Conservation (phyloP, 495 filamentous ascomycete genomes). For the Hypoxylon cercidicola region DNA sequence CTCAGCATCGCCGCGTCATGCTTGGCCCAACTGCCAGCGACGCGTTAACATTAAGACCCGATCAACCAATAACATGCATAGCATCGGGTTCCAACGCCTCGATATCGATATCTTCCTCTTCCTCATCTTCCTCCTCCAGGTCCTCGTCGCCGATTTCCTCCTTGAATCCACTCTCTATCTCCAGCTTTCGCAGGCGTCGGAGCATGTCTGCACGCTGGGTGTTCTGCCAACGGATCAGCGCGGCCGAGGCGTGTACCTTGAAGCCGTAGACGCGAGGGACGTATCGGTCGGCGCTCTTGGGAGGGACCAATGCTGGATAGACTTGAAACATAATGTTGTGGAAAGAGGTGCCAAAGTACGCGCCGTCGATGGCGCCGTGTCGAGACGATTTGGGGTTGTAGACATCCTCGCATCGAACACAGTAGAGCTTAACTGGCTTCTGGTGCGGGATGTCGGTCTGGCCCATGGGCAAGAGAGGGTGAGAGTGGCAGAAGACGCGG, state of each 20-base stretch:
- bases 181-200: conserved; percentile 67
- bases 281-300: conserved; percentile 86
- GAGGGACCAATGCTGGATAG: conserved; percentile 86
- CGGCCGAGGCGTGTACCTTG: conserved; percentile 89
- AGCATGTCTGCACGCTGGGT: conserved; percentile 80
- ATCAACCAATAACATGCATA: conserved; percentile 44
- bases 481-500: conserved; percentile 89
- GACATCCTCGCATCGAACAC: conserved; percentile 94
- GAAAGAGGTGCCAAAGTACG: conserved; percentile 97
- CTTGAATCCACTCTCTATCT: conserved; percentile 69
- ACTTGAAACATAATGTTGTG: conserved; percentile 99
- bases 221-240: conserved; percentile 92
- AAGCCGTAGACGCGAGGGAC: conserved; percentile 93
- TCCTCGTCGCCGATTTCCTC: conserved; percentile 55
- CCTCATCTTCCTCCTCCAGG: conserved; percentile 57
- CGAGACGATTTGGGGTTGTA: conserved; percentile 99
- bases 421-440: conserved; percentile 95
- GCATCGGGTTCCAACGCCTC: conserved; percentile 50
- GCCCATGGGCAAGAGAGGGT: conserved; percentile 92
- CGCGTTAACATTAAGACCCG: no score
- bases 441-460: conserved; percentile 85
- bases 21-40: no score
- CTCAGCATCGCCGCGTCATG: neutral
- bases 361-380: conserved; percentile 93
- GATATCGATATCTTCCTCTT: conserved; percentile 55